phyloP scores from a whole-genome alignment of 2,329 filamentous ascomycete species.

The Amauroascus niger region DNA sequence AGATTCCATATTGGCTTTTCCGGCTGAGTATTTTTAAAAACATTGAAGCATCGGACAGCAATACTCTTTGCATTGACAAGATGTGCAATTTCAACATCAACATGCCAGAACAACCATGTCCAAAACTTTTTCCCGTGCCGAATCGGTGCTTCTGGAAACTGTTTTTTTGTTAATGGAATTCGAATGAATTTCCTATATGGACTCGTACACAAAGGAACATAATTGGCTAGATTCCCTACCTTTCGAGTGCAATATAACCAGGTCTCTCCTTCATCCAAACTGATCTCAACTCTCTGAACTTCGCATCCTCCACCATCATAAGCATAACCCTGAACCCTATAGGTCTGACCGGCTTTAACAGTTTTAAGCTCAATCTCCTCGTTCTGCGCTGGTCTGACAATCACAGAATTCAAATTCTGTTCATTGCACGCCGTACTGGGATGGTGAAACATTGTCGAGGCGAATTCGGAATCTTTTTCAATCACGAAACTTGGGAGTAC shows the following conservation, averaged over 20 bases:
- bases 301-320: conserved; percentile 45
- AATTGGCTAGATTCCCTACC: conserved; percentile 18
- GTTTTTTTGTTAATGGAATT: conserved; percentile 14
- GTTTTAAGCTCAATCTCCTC: conserved; percentile 36
- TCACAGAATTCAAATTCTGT: conserved; percentile 43
- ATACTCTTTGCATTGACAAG: conserved; percentile 38
- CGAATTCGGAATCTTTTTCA: conserved; percentile 42
- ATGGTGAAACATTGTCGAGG: conserved; percentile 40
- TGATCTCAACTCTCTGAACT: conserved; percentile 43
- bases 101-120: conserved; percentile 46
- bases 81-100: conserved; percentile 41
- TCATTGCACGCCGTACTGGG: conserved; percentile 42
- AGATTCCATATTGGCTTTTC: conserved; percentile 41
- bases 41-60: conserved; percentile 41
- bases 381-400: conserved; percentile 39
- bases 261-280: conserved; percentile 39
- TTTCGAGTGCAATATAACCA: conserved; percentile 43
- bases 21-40: conserved; percentile 45
- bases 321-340: conserved; percentile 41
- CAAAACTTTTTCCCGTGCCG: conserved; percentile 47
- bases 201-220: background rate
- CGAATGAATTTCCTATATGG: background rate
- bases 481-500: conserved; percentile 42
- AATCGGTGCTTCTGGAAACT: conserved; percentile 42
- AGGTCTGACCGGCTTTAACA: conserved; percentile 32